These are phyloP conservation scores for Phytopythium montanum DNA, from an alignment of 352 stramenopile genomes.

Conservation along the genomic window DNA sequence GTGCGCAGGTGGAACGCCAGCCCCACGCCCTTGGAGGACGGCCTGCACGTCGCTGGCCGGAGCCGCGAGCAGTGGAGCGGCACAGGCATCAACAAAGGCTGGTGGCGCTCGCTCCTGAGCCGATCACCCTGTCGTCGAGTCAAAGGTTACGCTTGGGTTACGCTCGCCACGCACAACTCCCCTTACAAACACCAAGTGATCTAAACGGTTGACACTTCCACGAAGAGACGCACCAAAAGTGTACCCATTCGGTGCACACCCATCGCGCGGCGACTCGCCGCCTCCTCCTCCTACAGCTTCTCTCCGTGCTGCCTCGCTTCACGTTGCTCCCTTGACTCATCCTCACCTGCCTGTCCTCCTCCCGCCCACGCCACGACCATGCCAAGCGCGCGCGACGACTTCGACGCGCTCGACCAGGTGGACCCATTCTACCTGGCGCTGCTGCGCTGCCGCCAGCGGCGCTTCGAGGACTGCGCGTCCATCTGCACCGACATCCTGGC, in stretches of 20 bases:
- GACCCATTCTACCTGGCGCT: slow-evolving; percentile 89
- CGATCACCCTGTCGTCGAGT: not conserved
- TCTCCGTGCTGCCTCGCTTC: not conserved
- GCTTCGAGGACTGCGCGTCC: slow-evolving; percentile 79
- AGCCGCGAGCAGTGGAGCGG: not conserved
- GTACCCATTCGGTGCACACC: not conserved
- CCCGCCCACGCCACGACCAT: not conserved
- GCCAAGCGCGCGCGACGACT: slow-evolving; percentile 16
- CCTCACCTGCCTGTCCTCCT: not conserved
- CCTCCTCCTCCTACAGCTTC: not conserved
- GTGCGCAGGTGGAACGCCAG: not conserved
- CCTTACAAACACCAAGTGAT: slow-evolving; percentile 3
- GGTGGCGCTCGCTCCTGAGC: not conserved
- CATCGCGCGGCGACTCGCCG: slow-evolving; percentile 11
- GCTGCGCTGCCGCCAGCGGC: slow-evolving; percentile 65
- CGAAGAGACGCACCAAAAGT: slow-evolving; percentile 2
- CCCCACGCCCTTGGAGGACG: not conserved
- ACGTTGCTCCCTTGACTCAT: not conserved
- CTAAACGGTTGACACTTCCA: not conserved
- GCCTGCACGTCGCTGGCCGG: not conserved
- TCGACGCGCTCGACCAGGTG: slow-evolving; percentile 60
- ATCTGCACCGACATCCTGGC: slow-evolving; percentile 83
- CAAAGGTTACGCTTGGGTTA: slow-evolving; percentile 1
- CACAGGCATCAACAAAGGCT: slow-evolving; percentile 4
- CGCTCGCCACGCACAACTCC: not conserved